Conservation (phyloP, 2,329 filamentous ascomycete species). For the Exophiala mesophila region DNA sequence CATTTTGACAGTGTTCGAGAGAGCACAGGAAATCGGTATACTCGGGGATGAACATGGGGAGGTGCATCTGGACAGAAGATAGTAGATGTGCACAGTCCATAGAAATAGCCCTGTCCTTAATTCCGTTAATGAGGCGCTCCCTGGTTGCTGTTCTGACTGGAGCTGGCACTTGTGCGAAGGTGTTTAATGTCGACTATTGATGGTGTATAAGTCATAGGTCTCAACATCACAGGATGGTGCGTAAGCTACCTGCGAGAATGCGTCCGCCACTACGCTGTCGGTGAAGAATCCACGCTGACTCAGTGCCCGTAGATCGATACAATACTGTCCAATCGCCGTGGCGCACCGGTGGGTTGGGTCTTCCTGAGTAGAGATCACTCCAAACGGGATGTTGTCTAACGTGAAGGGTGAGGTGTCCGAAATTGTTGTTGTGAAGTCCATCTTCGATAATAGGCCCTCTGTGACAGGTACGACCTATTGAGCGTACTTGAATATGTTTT, state of each 20-base stretch:
- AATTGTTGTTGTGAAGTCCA: background rate
- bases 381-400: constrained; percentile 50
- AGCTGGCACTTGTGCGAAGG: constrained; percentile 45
- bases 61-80: constrained; percentile 43
- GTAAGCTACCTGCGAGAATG: constrained; percentile 29
- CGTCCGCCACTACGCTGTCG: constrained; percentile 18
- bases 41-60: constrained; percentile 53
- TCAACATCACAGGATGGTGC: too few species aligned
- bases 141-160: constrained; percentile 4
- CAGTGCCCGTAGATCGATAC: constrained; percentile 50
- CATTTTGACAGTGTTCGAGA: constrained; percentile 43
- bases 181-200: constrained; percentile 45
- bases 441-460: too few species aligned
- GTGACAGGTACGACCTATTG: too few species aligned
- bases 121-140: constrained; percentile 9
- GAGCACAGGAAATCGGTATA: constrained; percentile 58
- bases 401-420: constrained; percentile 37
- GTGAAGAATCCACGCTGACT: constrained; percentile 31
- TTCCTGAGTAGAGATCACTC: constrained; percentile 42
- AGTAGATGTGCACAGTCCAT: constrained; percentile 29
- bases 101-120: constrained; percentile 4
- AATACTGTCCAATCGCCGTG: constrained; percentile 48
- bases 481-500: too few species aligned
- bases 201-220: too few species aligned
- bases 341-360: constrained; percentile 42